phyloP scores from a whole-genome alignment of 2,329 filamentous ascomycete genomes.

The Cytospora piceae region DNA sequence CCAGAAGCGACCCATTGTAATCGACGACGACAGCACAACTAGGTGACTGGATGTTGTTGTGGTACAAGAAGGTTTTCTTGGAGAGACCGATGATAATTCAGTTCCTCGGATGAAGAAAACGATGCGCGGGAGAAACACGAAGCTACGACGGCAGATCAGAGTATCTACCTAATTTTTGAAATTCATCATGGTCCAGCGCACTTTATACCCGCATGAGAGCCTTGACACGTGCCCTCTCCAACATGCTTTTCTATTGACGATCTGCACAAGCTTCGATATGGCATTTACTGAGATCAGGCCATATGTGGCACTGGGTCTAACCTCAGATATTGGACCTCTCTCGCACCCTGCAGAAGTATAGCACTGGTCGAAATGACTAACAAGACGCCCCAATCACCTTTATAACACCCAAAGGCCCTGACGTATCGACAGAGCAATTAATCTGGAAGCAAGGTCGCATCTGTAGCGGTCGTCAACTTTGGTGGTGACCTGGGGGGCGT shows the following conservation, averaged over 20 bases:
- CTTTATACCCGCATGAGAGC: neutral
- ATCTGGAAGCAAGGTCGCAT: neutral
- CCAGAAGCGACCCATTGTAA: conserved; percentile 13
- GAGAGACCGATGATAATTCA: neutral
- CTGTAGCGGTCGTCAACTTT: neutral
- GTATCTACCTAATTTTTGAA: too few relatives aligned
- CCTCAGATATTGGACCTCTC: neutral
- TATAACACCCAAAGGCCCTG: too few relatives aligned
- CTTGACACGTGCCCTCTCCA: neutral
- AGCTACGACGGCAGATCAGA: too few relatives aligned
- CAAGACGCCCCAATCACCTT: too few relatives aligned
- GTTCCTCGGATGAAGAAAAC: too few relatives aligned
- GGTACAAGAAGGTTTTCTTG: too few relatives aligned
- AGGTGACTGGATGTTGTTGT: neutral
- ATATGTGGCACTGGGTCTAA: neutral
- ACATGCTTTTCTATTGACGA: neutral
- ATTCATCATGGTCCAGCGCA: neutral
- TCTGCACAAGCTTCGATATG: neutral
- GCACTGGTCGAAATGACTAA: neutral
- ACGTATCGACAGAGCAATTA: neutral
- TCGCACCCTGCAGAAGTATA: neutral
- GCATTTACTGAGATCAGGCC: neutral
- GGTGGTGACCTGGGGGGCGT: neutral
- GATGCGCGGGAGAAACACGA: too few relatives aligned
- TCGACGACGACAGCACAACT: neutral